Conservation (phyloP, 2,329 filamentous ascomycete genomes). For the Diaporthe velutina region DNA sequence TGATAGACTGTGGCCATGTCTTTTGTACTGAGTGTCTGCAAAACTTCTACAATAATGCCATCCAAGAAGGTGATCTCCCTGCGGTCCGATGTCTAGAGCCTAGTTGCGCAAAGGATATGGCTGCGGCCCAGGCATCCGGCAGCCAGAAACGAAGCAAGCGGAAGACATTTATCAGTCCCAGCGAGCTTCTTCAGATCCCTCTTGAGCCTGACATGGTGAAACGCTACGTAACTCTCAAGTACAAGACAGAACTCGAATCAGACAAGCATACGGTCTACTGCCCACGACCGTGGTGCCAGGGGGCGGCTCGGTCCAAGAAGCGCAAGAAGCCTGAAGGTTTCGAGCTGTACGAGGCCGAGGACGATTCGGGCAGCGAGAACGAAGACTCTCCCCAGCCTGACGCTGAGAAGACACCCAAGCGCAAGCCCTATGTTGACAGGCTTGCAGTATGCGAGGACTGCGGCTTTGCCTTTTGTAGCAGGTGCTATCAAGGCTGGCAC, state of each 20-base stretch:
- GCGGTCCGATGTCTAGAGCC: conserved; percentile 85
- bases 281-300: conserved; percentile 92
- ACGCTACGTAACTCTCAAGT: conserved; percentile 89
- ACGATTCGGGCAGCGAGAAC: conserved; percentile 59
- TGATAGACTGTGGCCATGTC: conserved; percentile 88
- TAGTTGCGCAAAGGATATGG: conserved; percentile 77
- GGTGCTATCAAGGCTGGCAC: conserved; percentile 85
- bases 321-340: conserved; percentile 79
- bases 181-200: conserved; percentile 85
- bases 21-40: conserved; percentile 91
- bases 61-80: conserved; percentile 84
- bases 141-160: conserved; percentile 67
- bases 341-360: conserved; percentile 69
- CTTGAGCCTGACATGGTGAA: conserved; percentile 79
- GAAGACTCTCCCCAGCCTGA: conserved; percentile 55
- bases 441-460: conserved; percentile 91
- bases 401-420: conserved; percentile 45
- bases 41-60: conserved; percentile 91
- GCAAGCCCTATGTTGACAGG: conserved; percentile 68
- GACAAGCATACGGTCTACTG: conserved; percentile 95
- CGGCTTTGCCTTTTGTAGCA: conserved; percentile 85
- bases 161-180: conserved; percentile 80
- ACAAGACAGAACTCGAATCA: conserved; percentile 91
- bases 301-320: conserved; percentile 82
- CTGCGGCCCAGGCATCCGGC: conserved; percentile 48